Evolutionary conservation across 345 rosid species (phyloP).

Genomic region (Eucalyptus polybractea): DNA sequence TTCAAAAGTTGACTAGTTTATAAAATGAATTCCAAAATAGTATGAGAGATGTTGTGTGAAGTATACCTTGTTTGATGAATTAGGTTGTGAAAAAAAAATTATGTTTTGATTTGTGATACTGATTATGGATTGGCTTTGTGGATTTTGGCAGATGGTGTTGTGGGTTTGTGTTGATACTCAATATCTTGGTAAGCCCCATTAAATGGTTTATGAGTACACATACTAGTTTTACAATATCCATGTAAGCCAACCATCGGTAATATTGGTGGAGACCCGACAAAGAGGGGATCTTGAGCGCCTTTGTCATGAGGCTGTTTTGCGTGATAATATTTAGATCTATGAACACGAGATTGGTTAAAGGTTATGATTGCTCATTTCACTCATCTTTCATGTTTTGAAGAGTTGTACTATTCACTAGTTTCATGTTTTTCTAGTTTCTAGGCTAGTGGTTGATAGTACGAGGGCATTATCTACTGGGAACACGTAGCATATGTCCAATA

Average conservation of each 20-base stretch:
- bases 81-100: too few relatives aligned
- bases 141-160: accelerated
- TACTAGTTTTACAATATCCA: not conserved
- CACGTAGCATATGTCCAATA: too few relatives aligned
- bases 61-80: accelerated
- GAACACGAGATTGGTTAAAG: not conserved
- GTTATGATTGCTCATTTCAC: not conserved
- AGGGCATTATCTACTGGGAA: too few relatives aligned
- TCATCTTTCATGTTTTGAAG: not conserved
- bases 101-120: not conserved
- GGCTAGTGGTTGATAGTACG: not conserved
- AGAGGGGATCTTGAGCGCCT: not conserved
- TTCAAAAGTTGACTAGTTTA: too few relatives aligned
- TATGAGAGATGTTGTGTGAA: too few relatives aligned
- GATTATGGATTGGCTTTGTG: not conserved
- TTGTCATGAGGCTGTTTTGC: not conserved
- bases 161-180: not conserved
- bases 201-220: not conserved
- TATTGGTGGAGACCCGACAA: not conserved
- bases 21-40: too few relatives aligned
- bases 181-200: not conserved
- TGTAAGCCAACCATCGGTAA: accelerated
- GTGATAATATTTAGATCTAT: accelerated
- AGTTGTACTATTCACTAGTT: too few relatives aligned
- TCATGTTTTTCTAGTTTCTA: too few relatives aligned